Percentiles rank a stretch among this genome's conserved stretches.
phyloP scores from a whole-genome alignment of 108 stramenopile genomes.

The Cyclotella baltica region DNA sequence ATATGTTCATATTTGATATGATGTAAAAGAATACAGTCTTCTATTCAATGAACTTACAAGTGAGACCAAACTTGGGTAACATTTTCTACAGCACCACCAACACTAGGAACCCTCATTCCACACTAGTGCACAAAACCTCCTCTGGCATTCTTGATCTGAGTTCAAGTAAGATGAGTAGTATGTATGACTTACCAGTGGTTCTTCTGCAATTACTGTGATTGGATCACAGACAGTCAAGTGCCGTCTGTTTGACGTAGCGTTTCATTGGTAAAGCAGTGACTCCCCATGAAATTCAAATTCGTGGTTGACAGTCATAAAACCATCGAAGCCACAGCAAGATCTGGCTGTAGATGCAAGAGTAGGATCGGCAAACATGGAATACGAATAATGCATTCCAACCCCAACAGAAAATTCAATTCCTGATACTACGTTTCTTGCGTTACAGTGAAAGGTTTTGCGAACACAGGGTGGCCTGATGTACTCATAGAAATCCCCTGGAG shows the following conservation, averaged over 20 bases:
- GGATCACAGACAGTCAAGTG: constrained; percentile 42
- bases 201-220: no score
- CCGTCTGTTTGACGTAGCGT: constrained; percentile 32
- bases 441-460: constrained; percentile 55
- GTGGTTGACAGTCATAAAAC: constrained; percentile 7
- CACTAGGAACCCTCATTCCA: no score
- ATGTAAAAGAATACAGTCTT: no score
- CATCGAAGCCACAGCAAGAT: constrained; percentile 40
- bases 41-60: no score
- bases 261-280: constrained; percentile 27
- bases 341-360: constrained; percentile 31
- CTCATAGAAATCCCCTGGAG: constrained; percentile 65
- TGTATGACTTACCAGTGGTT: no score
- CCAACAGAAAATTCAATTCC: constrained; percentile 13
- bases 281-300: constrained; percentile 44
- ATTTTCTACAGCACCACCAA: no score
- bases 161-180: no score
- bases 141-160: no score
- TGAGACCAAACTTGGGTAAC: no score
- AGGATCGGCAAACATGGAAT: constrained; percentile 55
- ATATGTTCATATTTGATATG: no score
- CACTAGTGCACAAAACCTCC: no score
- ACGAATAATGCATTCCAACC: constrained; percentile 23
- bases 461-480: constrained; percentile 71
- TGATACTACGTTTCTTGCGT: constrained; percentile 58